Evolutionary conservation across 805 yeast species (phyloP), one percentile per base, ranked within the genome.

Genomic region (Sugiyamaella qingdaonensis): DNA sequence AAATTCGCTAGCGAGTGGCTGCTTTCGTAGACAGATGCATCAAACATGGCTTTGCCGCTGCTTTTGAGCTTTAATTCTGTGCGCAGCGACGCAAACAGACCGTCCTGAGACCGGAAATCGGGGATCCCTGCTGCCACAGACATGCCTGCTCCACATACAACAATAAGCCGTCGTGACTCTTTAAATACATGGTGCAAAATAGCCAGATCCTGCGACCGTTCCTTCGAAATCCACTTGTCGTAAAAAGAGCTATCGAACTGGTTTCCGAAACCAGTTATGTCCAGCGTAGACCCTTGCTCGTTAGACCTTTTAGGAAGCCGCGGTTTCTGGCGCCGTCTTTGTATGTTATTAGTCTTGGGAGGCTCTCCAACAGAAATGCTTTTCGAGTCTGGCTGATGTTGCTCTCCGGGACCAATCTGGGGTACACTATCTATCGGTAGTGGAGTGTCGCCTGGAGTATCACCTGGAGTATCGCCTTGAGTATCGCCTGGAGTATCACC

Each of bases 41-140:
- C 96, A 65, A 90, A 89, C 56, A 90, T 72, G 43, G 86, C 85
- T 65, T 85, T 85, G 13, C 89, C 89, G 55, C 73, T 65, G 10
- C 76, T 64, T 60, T 79, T 65, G 8, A 75, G 65, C 24, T 60
- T 61, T 46, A 58, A 49, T 2, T 69, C 63, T 0, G 64, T 58
- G 41, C 73, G 71, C 37, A 81, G 67, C 11, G 80, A 79, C 52
- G 80, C 78, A 64, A 90, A 88, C 46, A 90, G 74, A 1, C 96
- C 96, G 55, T 82, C 73, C 16, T 55, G 53, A 7, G 95, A 86
- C 64, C 97, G 72, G 64, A 89, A 86, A 62, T 86, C 94, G 2
- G 96, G 96, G 37, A 89, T 90, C 3, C 97, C 97, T 0, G 95
- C 88, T 29, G 86, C 85, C 51, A 91, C 94, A 10, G 96, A 88